Base-by-base conservation (phyloP, 2,329 filamentous ascomycete species). In the Aspergillus oerlinghausenensis region DNA sequence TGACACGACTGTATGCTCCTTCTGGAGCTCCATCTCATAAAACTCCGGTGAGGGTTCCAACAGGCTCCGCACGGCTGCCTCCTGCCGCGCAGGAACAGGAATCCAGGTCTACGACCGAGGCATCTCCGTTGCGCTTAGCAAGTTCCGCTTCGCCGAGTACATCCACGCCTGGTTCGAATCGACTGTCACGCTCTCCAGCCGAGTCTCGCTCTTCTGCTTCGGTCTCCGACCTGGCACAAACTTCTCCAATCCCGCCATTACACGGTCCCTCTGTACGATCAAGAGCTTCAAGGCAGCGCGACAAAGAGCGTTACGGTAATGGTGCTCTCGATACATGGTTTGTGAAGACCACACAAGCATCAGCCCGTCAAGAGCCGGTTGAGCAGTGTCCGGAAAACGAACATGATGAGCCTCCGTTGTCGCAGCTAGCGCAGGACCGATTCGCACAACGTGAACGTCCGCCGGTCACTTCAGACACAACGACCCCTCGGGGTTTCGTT, bases 311-410 rank as follows among this genome's bases (percentile, higher is more conserved):
- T 5, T 63, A 65, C 45, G 60, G 61, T 2, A 68, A 65, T 43
- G 67, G 65, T 23, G 63, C 65, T n/a, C 59, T 73, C 9, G 70
- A 73, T 51, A 67, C 64, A 4, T 72, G 69, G 70, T 67, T 73
- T 29, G 50, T 60, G 21, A 68, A 54, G 19, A 60, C 55, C 3
- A 60, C 63, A 2, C 59, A 59, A 32, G 55, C 47, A 3, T 11
- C 54, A 5, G 28, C 50, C 21, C n/a, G 50, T 8, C 54, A 49
- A 8, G 38, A 17, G 10, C 26, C 40, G 14, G 26, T 32, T 4
- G 52, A 23, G 3, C 28, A 56, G 23, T 23, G 29, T 1, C 40
- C 38, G 4, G 40, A 45, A 9, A 54, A 54, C 10, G 35, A 55
- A 7, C 10, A 32, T 11, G 50, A 50, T 9, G 56, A 58, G 14